Evolutionary conservation across 1,284 basidiomycete species (phyloP).

Genomic region (Apiotrichum domesticum): DNA sequence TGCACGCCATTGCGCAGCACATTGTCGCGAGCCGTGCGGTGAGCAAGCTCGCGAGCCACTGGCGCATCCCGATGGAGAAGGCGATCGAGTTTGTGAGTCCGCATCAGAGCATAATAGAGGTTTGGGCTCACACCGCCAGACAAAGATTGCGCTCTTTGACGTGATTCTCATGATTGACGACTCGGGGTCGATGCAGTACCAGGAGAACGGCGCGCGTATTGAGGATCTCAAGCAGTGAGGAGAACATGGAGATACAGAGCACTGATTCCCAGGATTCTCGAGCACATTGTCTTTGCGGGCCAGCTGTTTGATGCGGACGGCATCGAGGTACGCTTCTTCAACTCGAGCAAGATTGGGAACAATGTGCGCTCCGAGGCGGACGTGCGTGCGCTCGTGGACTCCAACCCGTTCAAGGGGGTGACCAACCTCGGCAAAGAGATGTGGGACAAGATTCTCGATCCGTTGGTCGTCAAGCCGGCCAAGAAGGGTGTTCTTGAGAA

Average conservation of each 20-base stretch:
- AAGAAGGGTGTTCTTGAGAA: slow-evolving; percentile 42
- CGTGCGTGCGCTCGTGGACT: slow-evolving; percentile 6
- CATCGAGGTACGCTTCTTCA: slow-evolving; percentile 47
- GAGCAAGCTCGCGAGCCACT: slow-evolving; percentile 43
- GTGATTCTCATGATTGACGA: slow-evolving; percentile 46
- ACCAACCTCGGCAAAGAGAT: slow-evolving; percentile 26
- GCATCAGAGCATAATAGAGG: background rate
- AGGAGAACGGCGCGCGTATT: slow-evolving; percentile 44
- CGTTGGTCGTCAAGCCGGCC: slow-evolving; percentile 46
- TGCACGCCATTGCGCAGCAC: slow-evolving; percentile 46
- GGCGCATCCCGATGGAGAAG: slow-evolving; percentile 47
- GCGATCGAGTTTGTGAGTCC: slow-evolving; percentile 36
- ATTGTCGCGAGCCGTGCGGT: slow-evolving; percentile 45
- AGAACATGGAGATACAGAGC: background rate
- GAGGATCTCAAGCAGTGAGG: slow-evolving; percentile 46
- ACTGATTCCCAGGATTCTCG: slow-evolving; percentile 25
- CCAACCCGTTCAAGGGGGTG: slow-evolving; percentile 4
- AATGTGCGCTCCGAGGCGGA: slow-evolving; percentile 41
- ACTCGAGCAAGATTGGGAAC: slow-evolving; percentile 46
- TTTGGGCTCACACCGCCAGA: slow-evolving; percentile 14
- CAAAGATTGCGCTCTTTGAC: slow-evolving; percentile 46
- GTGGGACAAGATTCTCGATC: slow-evolving; percentile 47
- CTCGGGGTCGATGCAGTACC: slow-evolving; percentile 46
- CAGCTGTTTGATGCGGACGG: slow-evolving; percentile 49
- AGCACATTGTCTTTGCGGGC: slow-evolving; percentile 43